Evolutionary conservation across 164 flowering plant genomes (phyloP), one percentile per base, ranked within the genome.

Genomic region (Litsea cubeba): DNA sequence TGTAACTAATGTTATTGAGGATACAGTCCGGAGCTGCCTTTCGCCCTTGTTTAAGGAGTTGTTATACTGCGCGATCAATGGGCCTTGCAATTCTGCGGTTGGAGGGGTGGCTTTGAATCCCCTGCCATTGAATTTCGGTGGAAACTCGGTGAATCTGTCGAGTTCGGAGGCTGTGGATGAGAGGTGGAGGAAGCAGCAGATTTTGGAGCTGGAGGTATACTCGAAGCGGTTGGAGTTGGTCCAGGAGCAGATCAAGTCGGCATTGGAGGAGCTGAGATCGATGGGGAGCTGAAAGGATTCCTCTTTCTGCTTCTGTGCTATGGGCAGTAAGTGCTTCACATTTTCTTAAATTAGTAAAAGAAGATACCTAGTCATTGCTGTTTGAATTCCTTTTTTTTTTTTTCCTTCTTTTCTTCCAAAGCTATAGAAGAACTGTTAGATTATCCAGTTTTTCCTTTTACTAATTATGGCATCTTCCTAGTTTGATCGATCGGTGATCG

Each of bases 171-270:
- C 76, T 75, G 79, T 76, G 76, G 98, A 94, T 69, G 94, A 94
- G 82, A 87, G 78, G 82, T 96, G 99, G 99, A 91, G 91, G 86
- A 90, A 90, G 79, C 98, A 95, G 73, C 98, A 93, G 79, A 92
- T 95, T 32, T 76, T 93, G 87, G 99, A 95, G 80, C 83, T 95
- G 83, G 99, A 95, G 85, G 98, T 95, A 50, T 93, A 90, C 50
- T 85, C 92, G 2, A 93, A 87, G 83, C 71, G 99, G 71, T 78
- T 95, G 79, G 98, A 95, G 71, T 77, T 95, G 88, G 92, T 95
- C 32, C 98, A 93, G 83, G 97, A 95, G 73, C 97, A 93, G 81
- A 88, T 95, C 64, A 87, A 86, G 79, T 79, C 75, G 25, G 82
- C 89, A 23, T 78, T 95, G 80, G 86, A 86, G 82, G 94, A 92